Conservation (phyloP, 2,329 filamentous ascomycete genomes). For the Rachicladosporium sp. region DNA sequence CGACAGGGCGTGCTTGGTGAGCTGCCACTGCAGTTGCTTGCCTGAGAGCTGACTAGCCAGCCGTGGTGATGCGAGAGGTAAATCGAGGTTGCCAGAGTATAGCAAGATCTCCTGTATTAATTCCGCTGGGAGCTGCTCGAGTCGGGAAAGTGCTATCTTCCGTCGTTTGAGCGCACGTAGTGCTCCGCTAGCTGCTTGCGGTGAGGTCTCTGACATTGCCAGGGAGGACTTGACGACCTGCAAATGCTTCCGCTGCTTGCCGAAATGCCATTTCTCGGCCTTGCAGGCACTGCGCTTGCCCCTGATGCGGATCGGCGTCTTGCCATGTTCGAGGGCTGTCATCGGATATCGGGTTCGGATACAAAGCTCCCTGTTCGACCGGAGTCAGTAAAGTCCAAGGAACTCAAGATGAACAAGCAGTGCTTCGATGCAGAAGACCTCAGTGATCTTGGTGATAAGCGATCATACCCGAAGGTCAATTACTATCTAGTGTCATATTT, state of each 20-base stretch:
- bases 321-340: background rate
- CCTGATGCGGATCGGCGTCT: slow-evolving; percentile 22
- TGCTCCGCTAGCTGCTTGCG: background rate
- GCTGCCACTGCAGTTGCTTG: slow-evolving; percentile 15
- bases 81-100: slow-evolving; percentile 18
- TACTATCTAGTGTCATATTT: slow-evolving; percentile 17
- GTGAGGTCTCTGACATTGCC: background rate
- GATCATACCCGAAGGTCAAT: slow-evolving; percentile 26
- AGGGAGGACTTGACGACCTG: background rate
- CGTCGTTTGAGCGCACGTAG: slow-evolving; percentile 1
- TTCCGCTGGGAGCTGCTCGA: slow-evolving; percentile 24
- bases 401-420: no score
- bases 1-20: slow-evolving; percentile 15
- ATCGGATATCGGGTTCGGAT: no score
- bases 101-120: slow-evolving; percentile 24
- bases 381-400: no score
- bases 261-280: slow-evolving; percentile 17
- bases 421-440: slow-evolving; percentile 10
- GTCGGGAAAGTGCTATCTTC: slow-evolving; percentile 9
- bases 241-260: slow-evolving; percentile 12
- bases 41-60: slow-evolving; percentile 20
- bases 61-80: slow-evolving; percentile 19
- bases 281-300: slow-evolving; percentile 18
- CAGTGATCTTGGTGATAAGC: slow-evolving; percentile 29
- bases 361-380: no score